Evolutionary conservation across 1,284 basidiomycete species (phyloP).

Genomic region (Ganoderma leucocontextum): DNA sequence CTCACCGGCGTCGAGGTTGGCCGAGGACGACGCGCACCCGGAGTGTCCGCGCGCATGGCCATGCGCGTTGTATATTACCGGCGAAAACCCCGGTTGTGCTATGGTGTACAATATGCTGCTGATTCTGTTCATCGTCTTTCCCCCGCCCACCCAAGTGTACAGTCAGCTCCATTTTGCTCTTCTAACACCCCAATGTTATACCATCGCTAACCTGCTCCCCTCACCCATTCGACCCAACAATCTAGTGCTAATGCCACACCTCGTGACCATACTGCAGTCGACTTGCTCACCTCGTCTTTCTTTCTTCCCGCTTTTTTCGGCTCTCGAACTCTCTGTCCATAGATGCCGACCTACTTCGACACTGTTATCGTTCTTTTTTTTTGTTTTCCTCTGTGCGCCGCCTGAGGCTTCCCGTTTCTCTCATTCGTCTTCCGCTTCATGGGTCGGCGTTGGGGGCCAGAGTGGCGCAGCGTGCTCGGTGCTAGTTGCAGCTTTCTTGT

Average conservation of each 20-base stretch:
- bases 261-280: slow-evolving; percentile 21
- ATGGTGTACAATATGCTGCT: slow-evolving; percentile 32
- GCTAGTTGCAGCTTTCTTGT: slow-evolving; percentile 19
- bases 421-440: background rate
- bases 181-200: slow-evolving; percentile 13
- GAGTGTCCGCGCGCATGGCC: slow-evolving; percentile 16
- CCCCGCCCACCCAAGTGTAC: slow-evolving; percentile 7
- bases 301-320: background rate
- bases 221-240: slow-evolving; percentile 1
- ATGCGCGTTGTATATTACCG: slow-evolving; percentile 32
- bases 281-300: slow-evolving; percentile 15
- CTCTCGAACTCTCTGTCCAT: slow-evolving; percentile 6
- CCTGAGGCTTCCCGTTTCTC: background rate
- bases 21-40: slow-evolving; percentile 5
- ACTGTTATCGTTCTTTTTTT: slow-evolving; percentile 9
- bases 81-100: slow-evolving; percentile 32
- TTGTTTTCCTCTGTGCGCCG: slow-evolving; percentile 8
- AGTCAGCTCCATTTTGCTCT: slow-evolving; percentile 5
- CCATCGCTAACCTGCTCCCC: slow-evolving; percentile 10
- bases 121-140: background rate
- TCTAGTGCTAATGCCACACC: slow-evolving; percentile 21
- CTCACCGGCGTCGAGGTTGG: background rate
- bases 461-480: slow-evolving; percentile 11
- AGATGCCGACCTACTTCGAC: slow-evolving; percentile 3
- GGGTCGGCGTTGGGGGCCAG: background rate